phyloP scores from a whole-genome alignment of 2,329 filamentous ascomycete genomes.

The Colletotrichum endophyticum region DNA sequence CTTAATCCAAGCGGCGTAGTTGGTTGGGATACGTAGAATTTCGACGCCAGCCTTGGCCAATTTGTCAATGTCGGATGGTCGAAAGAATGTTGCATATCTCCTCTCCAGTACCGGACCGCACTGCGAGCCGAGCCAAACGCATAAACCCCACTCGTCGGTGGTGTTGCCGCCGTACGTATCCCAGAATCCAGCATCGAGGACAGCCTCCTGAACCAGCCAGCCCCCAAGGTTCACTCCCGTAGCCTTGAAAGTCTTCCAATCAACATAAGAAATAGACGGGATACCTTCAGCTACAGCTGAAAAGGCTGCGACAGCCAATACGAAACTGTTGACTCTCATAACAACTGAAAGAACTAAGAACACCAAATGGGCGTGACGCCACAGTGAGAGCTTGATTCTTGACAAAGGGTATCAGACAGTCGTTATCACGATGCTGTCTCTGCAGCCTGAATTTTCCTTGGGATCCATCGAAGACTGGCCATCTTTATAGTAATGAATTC shows the following conservation, averaged over 20 bases:
- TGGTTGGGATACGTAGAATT: background rate
- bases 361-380: background rate
- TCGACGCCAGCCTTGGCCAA: background rate
- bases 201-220: background rate
- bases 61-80: background rate
- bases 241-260: background rate
- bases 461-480: background rate
- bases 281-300: background rate
- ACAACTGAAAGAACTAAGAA: background rate
- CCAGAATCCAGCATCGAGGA: background rate
- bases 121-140: background rate
- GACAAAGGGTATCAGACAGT: background rate
- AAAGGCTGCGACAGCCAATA: background rate
- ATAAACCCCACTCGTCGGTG: background rate
- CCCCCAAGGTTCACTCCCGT: background rate
- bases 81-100: background rate
- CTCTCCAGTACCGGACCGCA: background rate
- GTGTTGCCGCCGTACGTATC: background rate
- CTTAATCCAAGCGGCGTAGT: background rate
- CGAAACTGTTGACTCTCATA: background rate
- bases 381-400: background rate
- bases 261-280: background rate
- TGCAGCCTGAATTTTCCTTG: background rate
- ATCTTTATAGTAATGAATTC: background rate
- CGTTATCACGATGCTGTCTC: background rate